Evolutionary conservation across 140 eudicot genomes (phyloP), one percentile per base, ranked within the genome.

Genomic region (Bidens hawaiensis): DNA sequence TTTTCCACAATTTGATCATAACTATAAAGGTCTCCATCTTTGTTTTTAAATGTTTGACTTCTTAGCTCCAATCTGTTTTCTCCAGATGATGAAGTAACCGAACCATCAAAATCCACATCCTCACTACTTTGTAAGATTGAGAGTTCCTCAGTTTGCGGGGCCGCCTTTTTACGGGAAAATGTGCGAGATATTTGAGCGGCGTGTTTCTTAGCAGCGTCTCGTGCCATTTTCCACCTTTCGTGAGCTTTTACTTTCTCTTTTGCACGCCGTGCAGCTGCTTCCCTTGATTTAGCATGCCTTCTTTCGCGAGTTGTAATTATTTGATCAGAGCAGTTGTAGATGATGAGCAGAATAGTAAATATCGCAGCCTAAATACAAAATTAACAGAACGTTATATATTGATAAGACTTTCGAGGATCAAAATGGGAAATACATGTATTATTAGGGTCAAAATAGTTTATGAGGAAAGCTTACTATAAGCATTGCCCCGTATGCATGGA

Each of bases 401-500:
- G 62, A 42, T 49, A 22, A n/a, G 13, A 49, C 23, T 49, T 49
- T 2, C 14, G 56, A 19, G 56, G 26, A 12, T 22, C n/a, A 53
- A 47, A 53, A 14, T 25, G 60, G 22, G n/a, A 36, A 26, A 26
- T 11, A 25, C 4, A 53, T 13, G 26, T 53, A 53, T 53, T 53
- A 16, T 2, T 46, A 56, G 62, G 62, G 24, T 56, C 60, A 26
- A 16, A 56, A 30, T 33, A 58, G 30, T 11, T 8, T 40, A 19
- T 11, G 18, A 46, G 42, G 47, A 66, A 31, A 33, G 68, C 95
- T 87, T 84, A 90, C 97, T 34, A 90, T 82, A 58, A 90, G 87
- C 88, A 90, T 73, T 69, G 79, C 88, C 62, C 97, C 97, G 75
- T 90, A 90, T 27, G 94, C 88, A 69, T 90, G 96, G 70, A 90